These are phyloP conservation scores for Penicillium desertorum DNA, from an alignment of 495 filamentous ascomycete genomes.

Conservation along the genomic window DNA sequence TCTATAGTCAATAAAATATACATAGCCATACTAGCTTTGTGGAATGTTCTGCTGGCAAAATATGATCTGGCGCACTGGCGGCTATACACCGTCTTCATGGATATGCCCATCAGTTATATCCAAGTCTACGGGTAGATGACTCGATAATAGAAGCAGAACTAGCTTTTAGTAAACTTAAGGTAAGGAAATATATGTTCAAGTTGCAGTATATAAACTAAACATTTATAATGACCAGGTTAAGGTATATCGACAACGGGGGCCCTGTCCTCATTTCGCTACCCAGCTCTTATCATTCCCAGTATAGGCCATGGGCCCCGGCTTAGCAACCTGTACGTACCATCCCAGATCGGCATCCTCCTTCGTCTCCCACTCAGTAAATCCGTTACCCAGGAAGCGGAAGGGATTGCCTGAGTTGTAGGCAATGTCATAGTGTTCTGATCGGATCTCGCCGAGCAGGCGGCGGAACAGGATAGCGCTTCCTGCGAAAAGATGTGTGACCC, in stretches of 20 bases:
- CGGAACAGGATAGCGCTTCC: constrained; percentile 51
- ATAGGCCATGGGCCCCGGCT: not conserved
- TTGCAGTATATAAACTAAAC: not conserved
- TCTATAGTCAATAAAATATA: too few species aligned
- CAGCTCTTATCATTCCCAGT: not conserved
- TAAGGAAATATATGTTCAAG: not conserved
- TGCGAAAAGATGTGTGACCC: constrained; percentile 45
- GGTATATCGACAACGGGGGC: too few species aligned
- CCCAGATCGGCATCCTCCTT: constrained; percentile 27
- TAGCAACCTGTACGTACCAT: constrained; percentile 27
- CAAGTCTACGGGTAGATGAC: too few species aligned
- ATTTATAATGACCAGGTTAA: not conserved
- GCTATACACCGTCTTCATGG: too few species aligned
- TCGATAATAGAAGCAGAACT: not conserved
- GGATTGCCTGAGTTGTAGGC: constrained; percentile 44
- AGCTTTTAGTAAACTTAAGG: not conserved
- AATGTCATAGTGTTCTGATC: constrained; percentile 51
- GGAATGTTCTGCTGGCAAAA: too few species aligned
- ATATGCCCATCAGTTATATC: too few species aligned
- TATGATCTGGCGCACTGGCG: too few species aligned
- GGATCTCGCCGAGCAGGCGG: constrained; percentile 45
- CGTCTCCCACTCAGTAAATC: constrained; percentile 34
- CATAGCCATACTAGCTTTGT: too few species aligned
- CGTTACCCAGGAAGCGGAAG: constrained; percentile 54
- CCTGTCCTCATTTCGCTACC: not conserved